Evolutionary conservation across 2,329 filamentous ascomycete genomes (phyloP), one percentile per base, ranked within the genome.

Genomic region (Aspergillus pseudoglaucus): DNA sequence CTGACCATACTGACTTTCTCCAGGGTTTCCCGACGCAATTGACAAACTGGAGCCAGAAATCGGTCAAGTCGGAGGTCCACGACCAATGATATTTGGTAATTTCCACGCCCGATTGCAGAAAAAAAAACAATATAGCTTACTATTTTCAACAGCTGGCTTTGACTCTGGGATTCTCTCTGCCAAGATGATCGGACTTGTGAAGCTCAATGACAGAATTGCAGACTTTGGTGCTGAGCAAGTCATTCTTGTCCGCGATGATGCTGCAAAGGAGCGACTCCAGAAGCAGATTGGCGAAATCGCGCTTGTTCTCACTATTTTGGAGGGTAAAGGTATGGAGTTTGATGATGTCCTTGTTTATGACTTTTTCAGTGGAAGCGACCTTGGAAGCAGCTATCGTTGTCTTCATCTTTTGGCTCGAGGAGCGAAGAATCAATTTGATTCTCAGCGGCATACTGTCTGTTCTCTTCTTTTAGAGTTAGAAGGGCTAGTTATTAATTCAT

Each of bases 291-390:
- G 62, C 1, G 53, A 60, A 5, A 52, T 58, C 25, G 61, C 59
- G 1, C 46, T 65, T 10, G 55, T 66, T 17, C 51, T 67, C 4
- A 67, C 63, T 0, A 61, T 67, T 20, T 47, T 65, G 2, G 56
- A 67, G 41, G 62, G 60, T 23, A 67, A 67, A 40, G 64, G 64
- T 3, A 67, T 67, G 64, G 65, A 67, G 23, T 67, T 66, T 44
- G 61, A 67, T 25, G 63, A 67, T 45, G 65, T 67, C 1, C 53
- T 67, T 23, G 33, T 65, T 5, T 65, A 59, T 39, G 53, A 67
- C 35, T 65, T 66, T 25, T 65, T 62, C 41, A 49, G 53, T 6
- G 47, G 47, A 5, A 59, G 53, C 41, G 47, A 46, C 1, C 43
- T 63, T 47, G 53, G 53, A 18, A 49, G 50, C 47, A 49, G 51